phyloP scores from a whole-genome alignment of 2,329 filamentous ascomycete genomes.

The Lachnellula occidentalis region DNA sequence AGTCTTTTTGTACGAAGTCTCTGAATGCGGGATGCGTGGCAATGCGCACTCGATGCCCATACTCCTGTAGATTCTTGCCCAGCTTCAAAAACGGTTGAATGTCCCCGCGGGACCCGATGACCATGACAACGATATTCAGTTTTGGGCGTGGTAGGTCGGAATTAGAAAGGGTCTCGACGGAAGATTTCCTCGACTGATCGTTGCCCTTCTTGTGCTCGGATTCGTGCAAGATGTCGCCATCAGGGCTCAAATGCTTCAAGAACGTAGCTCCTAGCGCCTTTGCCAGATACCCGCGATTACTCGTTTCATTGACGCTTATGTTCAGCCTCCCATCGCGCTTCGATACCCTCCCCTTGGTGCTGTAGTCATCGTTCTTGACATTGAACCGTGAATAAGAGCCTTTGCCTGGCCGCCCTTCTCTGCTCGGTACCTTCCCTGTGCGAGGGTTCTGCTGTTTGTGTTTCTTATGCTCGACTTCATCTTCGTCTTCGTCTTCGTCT shows the following conservation, averaged over 20 bases:
- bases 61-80: constrained; percentile 65
- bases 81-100: constrained; percentile 76
- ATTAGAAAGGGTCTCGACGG: constrained; percentile 10
- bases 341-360: constrained; percentile 58
- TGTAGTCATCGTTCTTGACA: constrained; percentile 59
- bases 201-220: constrained; percentile 27
- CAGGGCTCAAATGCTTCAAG: constrained; percentile 44
- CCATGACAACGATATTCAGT: constrained; percentile 77
- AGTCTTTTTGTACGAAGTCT: constrained; percentile 68
- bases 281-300: constrained; percentile 64
- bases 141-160: constrained; percentile 19
- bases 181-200: constrained; percentile 16
- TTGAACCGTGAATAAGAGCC: constrained; percentile 47
- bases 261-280: constrained; percentile 65
- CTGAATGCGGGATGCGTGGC: constrained; percentile 75
- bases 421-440: background rate
- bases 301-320: constrained; percentile 67
- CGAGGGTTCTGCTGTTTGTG: background rate
- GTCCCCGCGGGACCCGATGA: constrained; percentile 75
- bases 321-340: constrained; percentile 65
- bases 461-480: background rate
- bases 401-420: constrained; percentile 1
- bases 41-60: constrained; percentile 70
- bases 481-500: constrained; percentile 16
- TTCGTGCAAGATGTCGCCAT: background rate